Percentiles rank a stretch among this genome's conserved stretches.
Conservation (phyloP, 2,329 filamentous ascomycete species). For the Scedosporium minutisporum region DNA sequence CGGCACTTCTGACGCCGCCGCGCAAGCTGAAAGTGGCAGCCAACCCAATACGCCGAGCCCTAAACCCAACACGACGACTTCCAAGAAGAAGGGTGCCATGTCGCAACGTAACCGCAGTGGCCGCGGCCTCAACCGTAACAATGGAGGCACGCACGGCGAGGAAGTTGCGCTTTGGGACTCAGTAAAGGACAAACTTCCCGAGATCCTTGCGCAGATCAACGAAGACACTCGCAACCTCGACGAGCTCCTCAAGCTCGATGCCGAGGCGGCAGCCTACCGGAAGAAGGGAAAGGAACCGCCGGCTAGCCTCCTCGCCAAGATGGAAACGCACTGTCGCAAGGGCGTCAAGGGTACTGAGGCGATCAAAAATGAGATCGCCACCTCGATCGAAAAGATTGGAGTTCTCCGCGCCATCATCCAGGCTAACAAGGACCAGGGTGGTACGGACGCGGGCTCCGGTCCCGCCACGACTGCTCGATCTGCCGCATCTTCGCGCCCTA, state of each 20-base stretch:
- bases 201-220: constrained; percentile 30
- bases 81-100: constrained; percentile 18
- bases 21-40: background rate
- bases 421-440: constrained; percentile 28
- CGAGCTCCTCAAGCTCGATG: constrained; percentile 30
- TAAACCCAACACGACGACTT: too few relatives aligned
- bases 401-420: constrained; percentile 32
- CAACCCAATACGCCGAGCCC: too few relatives aligned
- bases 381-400: constrained; percentile 31
- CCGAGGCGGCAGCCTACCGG: constrained; percentile 27
- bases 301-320: constrained; percentile 24
- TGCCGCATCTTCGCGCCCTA: constrained; percentile 11
- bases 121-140: constrained; percentile 34
- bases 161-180: constrained; percentile 33
- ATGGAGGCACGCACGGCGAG: constrained; percentile 31
- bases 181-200: constrained; percentile 27
- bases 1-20: background rate
- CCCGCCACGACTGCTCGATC: constrained; percentile 17
- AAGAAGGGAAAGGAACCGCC: constrained; percentile 22
- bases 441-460: constrained; percentile 9
- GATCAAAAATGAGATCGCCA: constrained; percentile 25
- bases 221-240: constrained; percentile 30
- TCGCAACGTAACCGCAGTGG: constrained; percentile 35
- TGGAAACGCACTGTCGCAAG: constrained; percentile 32
- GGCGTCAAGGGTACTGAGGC: constrained; percentile 31